These are phyloP conservation scores for Dactylorhiza incarnata DNA, from an alignment of 106 monocot genomes.

Conservation along the genomic window DNA sequence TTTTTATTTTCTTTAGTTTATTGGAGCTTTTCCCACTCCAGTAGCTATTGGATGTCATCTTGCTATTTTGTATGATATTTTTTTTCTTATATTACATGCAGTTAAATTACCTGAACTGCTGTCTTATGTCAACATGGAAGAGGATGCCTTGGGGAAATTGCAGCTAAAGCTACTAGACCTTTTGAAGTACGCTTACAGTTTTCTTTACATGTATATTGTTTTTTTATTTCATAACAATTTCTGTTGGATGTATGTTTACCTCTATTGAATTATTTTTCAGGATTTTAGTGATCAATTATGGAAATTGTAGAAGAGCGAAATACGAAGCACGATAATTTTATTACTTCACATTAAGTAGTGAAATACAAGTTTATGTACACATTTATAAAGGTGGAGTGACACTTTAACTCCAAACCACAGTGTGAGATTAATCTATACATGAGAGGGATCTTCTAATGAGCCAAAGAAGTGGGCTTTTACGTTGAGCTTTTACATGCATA, in stretches of 20 bases:
- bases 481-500: too few relatives aligned
- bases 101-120: constrained; percentile 93
- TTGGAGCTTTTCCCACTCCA: background rate
- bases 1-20: background rate
- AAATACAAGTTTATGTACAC: too few relatives aligned
- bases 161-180: constrained; percentile 81
- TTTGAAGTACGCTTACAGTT: constrained; percentile 54
- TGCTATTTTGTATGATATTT: background rate
- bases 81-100: constrained; percentile 20
- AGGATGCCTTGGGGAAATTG: constrained; percentile 64
- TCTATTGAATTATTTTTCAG: background rate
- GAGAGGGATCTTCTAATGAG: too few relatives aligned
- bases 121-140: constrained; percentile 87
- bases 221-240: background rate
- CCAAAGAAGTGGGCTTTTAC: too few relatives aligned
- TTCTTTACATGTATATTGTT: background rate
- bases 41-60: background rate
- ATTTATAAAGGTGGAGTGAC: too few relatives aligned
- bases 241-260: background rate
- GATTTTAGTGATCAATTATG: background rate
- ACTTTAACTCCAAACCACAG: too few relatives aligned
- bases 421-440: too few relatives aligned
- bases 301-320: background rate
- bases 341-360: too few relatives aligned
- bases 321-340: too few relatives aligned